Conservation (phyloP, 2,329 filamentous ascomycete genomes). For the Nemania abortiva region DNA sequence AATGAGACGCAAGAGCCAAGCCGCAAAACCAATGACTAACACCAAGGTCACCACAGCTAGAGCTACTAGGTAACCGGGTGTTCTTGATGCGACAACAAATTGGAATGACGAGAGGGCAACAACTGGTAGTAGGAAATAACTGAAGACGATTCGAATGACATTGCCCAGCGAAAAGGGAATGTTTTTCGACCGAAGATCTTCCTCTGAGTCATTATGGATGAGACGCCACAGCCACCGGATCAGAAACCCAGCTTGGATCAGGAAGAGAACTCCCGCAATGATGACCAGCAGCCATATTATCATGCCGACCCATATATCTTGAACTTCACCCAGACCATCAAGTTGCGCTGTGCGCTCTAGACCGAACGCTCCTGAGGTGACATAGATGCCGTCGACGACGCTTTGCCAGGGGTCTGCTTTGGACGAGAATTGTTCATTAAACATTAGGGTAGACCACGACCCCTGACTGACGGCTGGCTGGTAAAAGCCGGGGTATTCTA, state of each 20-base stretch:
- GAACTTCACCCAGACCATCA: slow-evolving; percentile 79
- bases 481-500: slow-evolving; percentile 94
- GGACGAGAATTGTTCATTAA: slow-evolving; percentile 89
- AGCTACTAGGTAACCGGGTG: slow-evolving; percentile 77
- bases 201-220: slow-evolving; percentile 78
- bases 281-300: slow-evolving; percentile 90
- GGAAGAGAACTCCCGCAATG: slow-evolving; percentile 72
- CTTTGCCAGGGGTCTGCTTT: slow-evolving; percentile 73
- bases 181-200: slow-evolving; percentile 92
- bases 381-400: slow-evolving; percentile 87
- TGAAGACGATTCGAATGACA: slow-evolving; percentile 87
- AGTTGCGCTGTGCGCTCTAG: slow-evolving; percentile 83
- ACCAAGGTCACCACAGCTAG: slow-evolving; percentile 81
- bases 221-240: slow-evolving; percentile 80
- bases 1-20: slow-evolving; percentile 85
- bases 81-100: slow-evolving; percentile 78
- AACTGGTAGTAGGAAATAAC: slow-evolving; percentile 90
- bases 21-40: slow-evolving; percentile 77
- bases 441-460: slow-evolving; percentile 91
- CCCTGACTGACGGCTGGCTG: slow-evolving; percentile 90
- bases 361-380: slow-evolving; percentile 81
- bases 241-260: slow-evolving; percentile 83
- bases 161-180: slow-evolving; percentile 86
- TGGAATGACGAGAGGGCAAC: slow-evolving; percentile 92
- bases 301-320: slow-evolving; percentile 95